Evolutionary conservation across 176 grass and related monocot species (phyloP).

Genomic region (Hordeum marinum): DNA sequence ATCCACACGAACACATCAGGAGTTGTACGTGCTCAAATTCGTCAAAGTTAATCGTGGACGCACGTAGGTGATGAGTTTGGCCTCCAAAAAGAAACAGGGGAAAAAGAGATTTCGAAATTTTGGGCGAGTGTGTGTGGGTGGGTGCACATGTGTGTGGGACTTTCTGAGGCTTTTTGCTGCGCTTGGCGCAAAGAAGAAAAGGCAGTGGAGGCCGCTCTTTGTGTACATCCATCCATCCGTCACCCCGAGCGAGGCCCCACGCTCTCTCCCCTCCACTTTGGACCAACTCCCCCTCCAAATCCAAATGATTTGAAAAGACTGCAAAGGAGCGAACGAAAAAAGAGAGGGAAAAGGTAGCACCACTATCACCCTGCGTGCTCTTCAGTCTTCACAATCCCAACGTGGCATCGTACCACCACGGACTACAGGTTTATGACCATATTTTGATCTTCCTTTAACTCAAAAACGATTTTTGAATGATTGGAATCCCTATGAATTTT

Average conservation of each 20-base stretch:
- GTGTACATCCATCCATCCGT: neutral
- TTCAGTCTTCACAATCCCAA: neutral
- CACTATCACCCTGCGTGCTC: neutral
- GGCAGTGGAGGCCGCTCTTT: neutral
- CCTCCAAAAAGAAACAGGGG: too few species aligned
- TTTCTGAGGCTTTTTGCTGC: slow-evolving; percentile 9
- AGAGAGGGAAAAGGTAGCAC: neutral
- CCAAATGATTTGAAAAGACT: slow-evolving; percentile 36
- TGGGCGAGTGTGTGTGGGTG: neutral
- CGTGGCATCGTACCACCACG: too few species aligned
- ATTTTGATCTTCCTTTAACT: too few species aligned
- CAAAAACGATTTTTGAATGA: too few species aligned
- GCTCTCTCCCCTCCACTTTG: neutral
- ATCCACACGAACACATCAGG: neutral
- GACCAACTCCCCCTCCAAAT: neutral
- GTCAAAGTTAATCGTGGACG: neutral
- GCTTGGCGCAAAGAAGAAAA: neutral
- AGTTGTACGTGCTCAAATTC: neutral
- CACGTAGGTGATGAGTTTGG: too few species aligned
- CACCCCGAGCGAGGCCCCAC: slow-evolving; percentile 37
- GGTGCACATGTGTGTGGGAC: neutral
- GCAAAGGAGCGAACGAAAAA: neutral
- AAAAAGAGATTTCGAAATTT: neutral
- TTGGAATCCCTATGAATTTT: too few species aligned
- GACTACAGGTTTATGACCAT: neutral